phyloP scores from a whole-genome alignment of 2,329 filamentous ascomycete species.

The Didymella segeticola region DNA sequence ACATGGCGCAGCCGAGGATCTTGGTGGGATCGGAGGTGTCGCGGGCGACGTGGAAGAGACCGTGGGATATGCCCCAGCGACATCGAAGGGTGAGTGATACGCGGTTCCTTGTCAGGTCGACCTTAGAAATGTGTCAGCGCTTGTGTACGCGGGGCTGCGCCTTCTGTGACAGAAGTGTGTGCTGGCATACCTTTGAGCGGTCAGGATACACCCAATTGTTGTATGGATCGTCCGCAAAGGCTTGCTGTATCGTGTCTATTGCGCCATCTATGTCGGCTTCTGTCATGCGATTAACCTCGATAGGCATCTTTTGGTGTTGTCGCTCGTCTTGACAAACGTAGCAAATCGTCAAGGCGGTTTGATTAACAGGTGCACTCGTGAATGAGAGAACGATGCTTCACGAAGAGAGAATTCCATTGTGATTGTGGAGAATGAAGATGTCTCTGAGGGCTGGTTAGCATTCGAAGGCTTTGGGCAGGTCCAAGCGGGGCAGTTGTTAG shows the following conservation, averaged over 20 bases:
- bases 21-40: slow-evolving; percentile 58
- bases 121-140: slow-evolving; percentile 50
- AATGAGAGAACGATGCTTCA: neutral
- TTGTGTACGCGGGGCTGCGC: neutral
- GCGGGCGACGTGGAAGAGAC: slow-evolving; percentile 73
- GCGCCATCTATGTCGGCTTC: slow-evolving; percentile 68
- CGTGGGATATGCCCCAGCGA: slow-evolving; percentile 73
- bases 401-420: slow-evolving; percentile 16
- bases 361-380: neutral
- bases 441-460: slow-evolving; percentile 2
- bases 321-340: neutral
- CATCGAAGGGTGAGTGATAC: slow-evolving; percentile 70
- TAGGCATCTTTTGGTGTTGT: slow-evolving; percentile 43
- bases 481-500: slow-evolving; percentile 3
- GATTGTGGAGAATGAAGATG: slow-evolving; percentile 15
- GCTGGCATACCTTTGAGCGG: slow-evolving; percentile 57
- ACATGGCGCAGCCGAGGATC: slow-evolving; percentile 75
- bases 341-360: neutral
- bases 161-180: neutral
- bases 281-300: slow-evolving; percentile 63
- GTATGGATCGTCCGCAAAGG: slow-evolving; percentile 72
- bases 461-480: slow-evolving; percentile 14
- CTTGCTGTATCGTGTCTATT: slow-evolving; percentile 69
- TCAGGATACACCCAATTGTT: slow-evolving; percentile 70
- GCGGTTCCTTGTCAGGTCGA: slow-evolving; percentile 66